These are phyloP conservation scores for Raffaelea deltoideospora DNA, from an alignment of 2,329 filamentous ascomycete genomes.

Conservation along the genomic window DNA sequence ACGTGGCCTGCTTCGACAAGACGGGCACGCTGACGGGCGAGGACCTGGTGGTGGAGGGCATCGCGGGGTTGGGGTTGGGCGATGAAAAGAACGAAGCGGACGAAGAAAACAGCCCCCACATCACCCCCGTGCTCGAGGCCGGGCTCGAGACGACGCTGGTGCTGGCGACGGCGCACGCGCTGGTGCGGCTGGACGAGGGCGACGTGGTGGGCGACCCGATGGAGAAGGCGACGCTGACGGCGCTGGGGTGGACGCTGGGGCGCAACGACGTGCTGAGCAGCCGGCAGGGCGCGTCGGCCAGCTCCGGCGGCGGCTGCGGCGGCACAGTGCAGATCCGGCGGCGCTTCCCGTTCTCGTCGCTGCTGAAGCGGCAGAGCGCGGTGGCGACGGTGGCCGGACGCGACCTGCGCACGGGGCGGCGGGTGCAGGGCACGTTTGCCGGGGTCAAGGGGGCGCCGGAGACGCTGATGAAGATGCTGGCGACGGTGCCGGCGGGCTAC, in stretches of 20 bases:
- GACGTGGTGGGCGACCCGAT: conserved; percentile 97
- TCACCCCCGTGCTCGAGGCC: conserved; percentile 55
- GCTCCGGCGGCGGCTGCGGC: conserved; percentile 32
- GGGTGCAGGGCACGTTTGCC: conserved; percentile 73
- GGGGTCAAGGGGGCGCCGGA: conserved; percentile 95
- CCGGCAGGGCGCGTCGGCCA: conserved; percentile 35
- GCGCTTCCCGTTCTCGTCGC: conserved; percentile 95
- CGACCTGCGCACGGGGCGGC: conserved; percentile 58
- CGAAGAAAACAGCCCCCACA: conserved; percentile 68
- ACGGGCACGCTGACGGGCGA: conserved; percentile 94
- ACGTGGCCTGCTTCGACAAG: conserved; percentile 97
- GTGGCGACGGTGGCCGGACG: conserved; percentile 67
- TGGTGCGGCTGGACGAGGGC: conserved; percentile 92
- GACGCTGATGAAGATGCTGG: conserved; percentile 88
- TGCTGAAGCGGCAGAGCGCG: conserved; percentile 89
- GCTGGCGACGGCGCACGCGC: conserved; percentile 82
- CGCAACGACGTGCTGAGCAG: conserved; percentile 71
- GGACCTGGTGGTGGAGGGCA: conserved; percentile 90
- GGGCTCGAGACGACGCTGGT: conserved; percentile 79
- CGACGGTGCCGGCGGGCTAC: conserved; percentile 69
- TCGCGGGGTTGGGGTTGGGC: conserved; percentile 72
- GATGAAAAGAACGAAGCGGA: conserved; percentile 50
- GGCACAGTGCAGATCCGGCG: conserved; percentile 89
- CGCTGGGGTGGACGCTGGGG: conserved; percentile 86
- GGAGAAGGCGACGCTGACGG: conserved; percentile 88